Conservation (phyloP, 768 basidiomycete genomes). For the Suillus lakei region DNA sequence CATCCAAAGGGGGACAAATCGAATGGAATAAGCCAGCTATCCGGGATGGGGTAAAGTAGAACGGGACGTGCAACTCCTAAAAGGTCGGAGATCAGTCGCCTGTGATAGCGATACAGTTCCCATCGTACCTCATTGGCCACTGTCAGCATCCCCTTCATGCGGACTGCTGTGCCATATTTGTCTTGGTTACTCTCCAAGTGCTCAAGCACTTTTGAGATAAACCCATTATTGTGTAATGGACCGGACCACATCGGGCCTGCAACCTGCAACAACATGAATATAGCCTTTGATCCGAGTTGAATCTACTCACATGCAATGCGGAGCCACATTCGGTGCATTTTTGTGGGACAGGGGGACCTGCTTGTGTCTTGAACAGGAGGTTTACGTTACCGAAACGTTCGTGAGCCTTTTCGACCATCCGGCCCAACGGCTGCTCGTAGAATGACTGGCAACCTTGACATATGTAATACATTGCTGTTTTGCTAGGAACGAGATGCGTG, state of each 20-base stretch:
- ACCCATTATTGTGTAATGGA: constrained; percentile 76
- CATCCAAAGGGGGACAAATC: constrained; percentile 72
- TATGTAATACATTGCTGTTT: constrained; percentile 84
- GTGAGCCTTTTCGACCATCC: constrained; percentile 62
- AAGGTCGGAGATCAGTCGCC: constrained; percentile 3
- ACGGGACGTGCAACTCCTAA: constrained; percentile 77
- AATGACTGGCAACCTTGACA: constrained; percentile 85
- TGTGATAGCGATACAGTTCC: background rate
- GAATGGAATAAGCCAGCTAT: constrained; percentile 85
- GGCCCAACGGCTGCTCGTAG: constrained; percentile 87
- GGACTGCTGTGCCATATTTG: constrained; percentile 74
- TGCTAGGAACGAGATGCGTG: constrained; percentile 50
- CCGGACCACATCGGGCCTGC: constrained; percentile 99
- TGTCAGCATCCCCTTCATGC: constrained; percentile 97
- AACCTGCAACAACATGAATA: constrained; percentile 49
- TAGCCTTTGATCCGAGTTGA: background rate
- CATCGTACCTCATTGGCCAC: constrained; percentile 82
- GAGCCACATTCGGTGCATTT: constrained; percentile 86
- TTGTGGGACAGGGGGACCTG: constrained; percentile 67
- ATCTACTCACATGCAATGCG: constrained; percentile 65
- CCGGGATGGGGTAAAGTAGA: constrained; percentile 87
- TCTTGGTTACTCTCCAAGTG: constrained; percentile 67
- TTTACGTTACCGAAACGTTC: constrained; percentile 61
- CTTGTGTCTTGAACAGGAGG: constrained; percentile 69
- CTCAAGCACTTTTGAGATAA: constrained; percentile 73